phyloP scores from a whole-genome alignment of 2,329 filamentous ascomycete genomes.

The Colletotrichum musae region DNA sequence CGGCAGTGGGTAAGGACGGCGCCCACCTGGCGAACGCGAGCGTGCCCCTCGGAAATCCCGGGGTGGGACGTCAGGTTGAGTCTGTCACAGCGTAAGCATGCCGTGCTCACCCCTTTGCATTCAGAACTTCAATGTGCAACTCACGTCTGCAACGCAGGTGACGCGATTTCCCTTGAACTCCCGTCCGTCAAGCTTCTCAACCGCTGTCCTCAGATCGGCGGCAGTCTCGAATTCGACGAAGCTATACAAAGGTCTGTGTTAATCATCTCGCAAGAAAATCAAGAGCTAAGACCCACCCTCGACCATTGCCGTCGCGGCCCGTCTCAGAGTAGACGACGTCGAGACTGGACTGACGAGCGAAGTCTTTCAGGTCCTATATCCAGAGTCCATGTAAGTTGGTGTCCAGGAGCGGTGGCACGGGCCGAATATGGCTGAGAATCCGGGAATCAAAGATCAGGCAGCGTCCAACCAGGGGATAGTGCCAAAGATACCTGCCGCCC shows the following conservation, averaged over 20 bases:
- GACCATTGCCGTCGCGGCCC: slow-evolving; percentile 89
- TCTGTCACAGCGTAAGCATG: slow-evolving; percentile 60
- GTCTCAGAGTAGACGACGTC: slow-evolving; percentile 99
- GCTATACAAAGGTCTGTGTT: slow-evolving; percentile 60
- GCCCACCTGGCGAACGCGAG: slow-evolving; percentile 80
- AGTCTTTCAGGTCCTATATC: slow-evolving; percentile 99
- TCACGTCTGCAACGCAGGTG: slow-evolving; percentile 89
- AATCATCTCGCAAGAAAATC: neutral
- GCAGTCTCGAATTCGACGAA: slow-evolving; percentile 99
- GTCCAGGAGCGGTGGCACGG: slow-evolving; percentile 46
- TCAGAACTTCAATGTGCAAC: slow-evolving; percentile 48
- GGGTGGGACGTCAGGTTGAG: slow-evolving; percentile 81
- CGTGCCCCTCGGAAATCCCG: slow-evolving; percentile 78
- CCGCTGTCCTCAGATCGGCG: slow-evolving; percentile 88
- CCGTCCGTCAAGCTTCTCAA: slow-evolving; percentile 93
- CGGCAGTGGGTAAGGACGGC: slow-evolving; percentile 77
- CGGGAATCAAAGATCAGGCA: slow-evolving; percentile 23
- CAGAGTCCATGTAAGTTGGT: slow-evolving; percentile 84
- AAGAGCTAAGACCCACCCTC: slow-evolving; percentile 77
- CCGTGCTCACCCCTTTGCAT: neutral
- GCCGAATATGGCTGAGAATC: slow-evolving; percentile 36
- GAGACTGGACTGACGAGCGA: slow-evolving; percentile 94
- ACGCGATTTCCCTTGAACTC: slow-evolving; percentile 95
- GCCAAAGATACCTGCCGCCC: slow-evolving; percentile 24
- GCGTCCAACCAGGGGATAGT: slow-evolving; percentile 13